These are phyloP conservation scores for Rhynchosporium agropyri DNA, from an alignment of 2,329 filamentous ascomycete species.

Conservation along the genomic window DNA sequence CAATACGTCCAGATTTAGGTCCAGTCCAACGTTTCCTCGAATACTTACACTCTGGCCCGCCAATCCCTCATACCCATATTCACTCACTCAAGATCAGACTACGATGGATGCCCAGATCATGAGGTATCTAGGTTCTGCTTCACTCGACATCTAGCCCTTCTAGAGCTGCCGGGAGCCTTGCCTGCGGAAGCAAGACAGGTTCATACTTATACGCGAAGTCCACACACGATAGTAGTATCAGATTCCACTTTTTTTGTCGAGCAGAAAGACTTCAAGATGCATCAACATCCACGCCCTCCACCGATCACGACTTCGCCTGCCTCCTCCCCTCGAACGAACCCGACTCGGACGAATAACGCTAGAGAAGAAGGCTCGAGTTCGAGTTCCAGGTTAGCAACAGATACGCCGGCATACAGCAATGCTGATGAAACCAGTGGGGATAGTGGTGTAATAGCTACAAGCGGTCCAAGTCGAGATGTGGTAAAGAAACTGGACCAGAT, in stretches of 20 bases:
- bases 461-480: conserved; percentile 63
- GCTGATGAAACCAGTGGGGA: conserved; percentile 52
- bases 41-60: conserved; percentile 18
- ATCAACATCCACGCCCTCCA: conserved; percentile 82
- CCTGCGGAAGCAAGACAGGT: conserved; percentile 30
- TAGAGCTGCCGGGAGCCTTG: conserved; percentile 34
- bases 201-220: conserved; percentile 27
- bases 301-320: conserved; percentile 74
- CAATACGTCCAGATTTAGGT: conserved; percentile 18
- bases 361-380: conserved; percentile 63
- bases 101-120: conserved; percentile 43
- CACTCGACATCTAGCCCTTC: conserved; percentile 39
- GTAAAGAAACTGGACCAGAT: conserved; percentile 88
- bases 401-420: conserved; percentile 53
- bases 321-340: conserved; percentile 71
- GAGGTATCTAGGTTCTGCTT: conserved; percentile 38
- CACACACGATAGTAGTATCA: conserved; percentile 31
- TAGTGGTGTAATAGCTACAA: conserved; percentile 47
- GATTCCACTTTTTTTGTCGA: conserved; percentile 26
- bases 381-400: conserved; percentile 47
- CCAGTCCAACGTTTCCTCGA: conserved; percentile 16
- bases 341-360: conserved; percentile 71
- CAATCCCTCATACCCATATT: conserved; percentile 17
- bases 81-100: conserved; percentile 23
- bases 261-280: conserved; percentile 60